Percentiles rank a stretch among this genome's conserved stretches.
Evolutionary conservation across 148 eudicot species (phyloP).

Genomic region (Rhododendron griersonianum): DNA sequence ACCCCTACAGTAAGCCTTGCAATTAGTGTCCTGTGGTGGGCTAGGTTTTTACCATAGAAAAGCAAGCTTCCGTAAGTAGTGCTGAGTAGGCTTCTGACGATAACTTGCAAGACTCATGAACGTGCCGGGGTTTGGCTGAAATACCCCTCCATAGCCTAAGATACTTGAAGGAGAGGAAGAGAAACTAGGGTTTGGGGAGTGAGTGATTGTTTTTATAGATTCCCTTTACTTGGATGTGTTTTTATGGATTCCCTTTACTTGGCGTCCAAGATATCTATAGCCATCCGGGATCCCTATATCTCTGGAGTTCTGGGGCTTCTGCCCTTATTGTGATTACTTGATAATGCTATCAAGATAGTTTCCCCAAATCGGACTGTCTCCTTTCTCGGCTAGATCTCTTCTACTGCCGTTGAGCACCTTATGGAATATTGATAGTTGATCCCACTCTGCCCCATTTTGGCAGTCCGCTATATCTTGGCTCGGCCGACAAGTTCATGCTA

Average conservation of each 20-base stretch:
- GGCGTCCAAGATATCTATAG: background rate
- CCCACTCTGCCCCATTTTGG: background rate
- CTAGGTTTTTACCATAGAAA: background rate
- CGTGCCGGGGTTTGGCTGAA: background rate
- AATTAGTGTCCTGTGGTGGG: background rate
- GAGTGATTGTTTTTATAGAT: background rate
- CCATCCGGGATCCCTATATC: background rate
- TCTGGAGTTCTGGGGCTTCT: background rate
- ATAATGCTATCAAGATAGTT: background rate
- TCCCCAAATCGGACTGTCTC: background rate
- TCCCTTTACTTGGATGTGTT: background rate
- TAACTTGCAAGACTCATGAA: background rate
- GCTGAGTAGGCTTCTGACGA: background rate
- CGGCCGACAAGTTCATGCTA: background rate
- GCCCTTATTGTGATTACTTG: background rate
- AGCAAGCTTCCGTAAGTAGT: background rate
- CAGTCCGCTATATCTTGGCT: background rate
- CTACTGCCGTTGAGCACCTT: background rate
- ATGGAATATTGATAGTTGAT: background rate
- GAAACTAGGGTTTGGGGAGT: background rate
- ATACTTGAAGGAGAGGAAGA: background rate
- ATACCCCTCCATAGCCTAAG: background rate
- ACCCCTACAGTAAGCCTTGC: background rate
- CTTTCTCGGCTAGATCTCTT: background rate
- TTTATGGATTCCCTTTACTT: background rate